A percentile compares a stretch with the other conserved stretches of the same genome.
Evolutionary conservation across 148 eudicot species (phyloP).

Genomic region (Tetragonia tetragonoides): DNA sequence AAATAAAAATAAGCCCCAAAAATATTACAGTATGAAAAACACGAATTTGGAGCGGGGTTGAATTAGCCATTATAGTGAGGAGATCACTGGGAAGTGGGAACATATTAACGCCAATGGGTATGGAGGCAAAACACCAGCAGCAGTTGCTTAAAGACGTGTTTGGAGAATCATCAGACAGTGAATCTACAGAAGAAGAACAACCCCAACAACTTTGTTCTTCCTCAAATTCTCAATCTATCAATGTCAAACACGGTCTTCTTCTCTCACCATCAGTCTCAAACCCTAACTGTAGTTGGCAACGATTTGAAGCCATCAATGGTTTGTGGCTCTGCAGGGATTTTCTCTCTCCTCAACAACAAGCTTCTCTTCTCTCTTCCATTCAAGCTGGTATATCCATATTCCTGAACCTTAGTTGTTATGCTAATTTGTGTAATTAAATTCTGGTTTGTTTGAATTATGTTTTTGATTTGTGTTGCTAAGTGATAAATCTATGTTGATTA

Average conservation of each 20-base stretch:
- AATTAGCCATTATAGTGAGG: too few species aligned
- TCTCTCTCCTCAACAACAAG: conserved; percentile 53
- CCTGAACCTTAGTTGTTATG: neutral
- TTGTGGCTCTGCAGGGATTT: conserved; percentile 69
- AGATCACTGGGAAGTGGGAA: too few species aligned
- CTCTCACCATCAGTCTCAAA: conserved; percentile 2
- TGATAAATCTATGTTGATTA: neutral
- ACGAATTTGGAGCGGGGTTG: too few species aligned
- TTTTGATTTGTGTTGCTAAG: neutral
- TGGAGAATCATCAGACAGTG: conserved; percentile 54
- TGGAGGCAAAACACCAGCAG: conserved; percentile 24
- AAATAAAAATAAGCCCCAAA: too few species aligned
- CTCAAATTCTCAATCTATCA: neutral
- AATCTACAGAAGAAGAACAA: conserved; percentile 23
- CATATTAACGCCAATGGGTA: neutral
- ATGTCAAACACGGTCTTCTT: conserved; percentile 11
- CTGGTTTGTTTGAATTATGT: neutral
- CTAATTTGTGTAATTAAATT: neutral
- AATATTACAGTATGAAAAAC: too few species aligned
- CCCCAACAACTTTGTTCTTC: conserved; percentile 5
- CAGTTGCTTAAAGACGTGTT: conserved; percentile 55
- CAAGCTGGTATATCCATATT: conserved; percentile 34
- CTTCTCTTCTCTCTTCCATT: conserved; percentile 53
- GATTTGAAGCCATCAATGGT: conserved; percentile 47
- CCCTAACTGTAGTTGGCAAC: conserved; percentile 44